Conservation (phyloP, 2,329 filamentous ascomycete species). For the Exophiala sp. region DNA sequence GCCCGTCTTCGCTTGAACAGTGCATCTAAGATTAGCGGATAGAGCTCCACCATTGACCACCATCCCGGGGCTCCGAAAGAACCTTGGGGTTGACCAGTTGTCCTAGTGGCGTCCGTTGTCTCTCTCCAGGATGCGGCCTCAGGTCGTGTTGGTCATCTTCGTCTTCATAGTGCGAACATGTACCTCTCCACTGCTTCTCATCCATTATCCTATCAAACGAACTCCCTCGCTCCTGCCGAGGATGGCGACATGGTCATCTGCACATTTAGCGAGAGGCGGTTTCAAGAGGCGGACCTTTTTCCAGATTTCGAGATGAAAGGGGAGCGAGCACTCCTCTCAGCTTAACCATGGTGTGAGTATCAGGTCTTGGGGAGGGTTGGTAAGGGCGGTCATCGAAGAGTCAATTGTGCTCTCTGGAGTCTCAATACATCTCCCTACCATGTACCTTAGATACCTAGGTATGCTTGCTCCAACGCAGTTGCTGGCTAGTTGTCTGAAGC, state of each 20-base stretch:
- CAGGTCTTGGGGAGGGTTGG: no score
- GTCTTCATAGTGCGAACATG: background rate
- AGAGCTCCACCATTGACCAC: constrained; percentile 10
- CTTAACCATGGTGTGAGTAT: no score
- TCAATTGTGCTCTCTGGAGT: no score
- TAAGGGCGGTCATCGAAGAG: no score
- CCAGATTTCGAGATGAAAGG: background rate
- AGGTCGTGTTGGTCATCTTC: background rate
- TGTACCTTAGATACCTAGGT: no score
- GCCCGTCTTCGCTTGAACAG: background rate
- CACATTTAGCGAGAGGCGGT: background rate
- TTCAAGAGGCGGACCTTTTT: background rate
- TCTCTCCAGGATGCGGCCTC: background rate
- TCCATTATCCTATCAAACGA: background rate
- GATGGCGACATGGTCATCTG: background rate
- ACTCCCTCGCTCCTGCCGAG: background rate
- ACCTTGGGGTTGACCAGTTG: background rate
- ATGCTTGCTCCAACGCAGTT: no score
- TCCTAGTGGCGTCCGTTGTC: background rate
- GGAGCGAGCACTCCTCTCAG: no score
- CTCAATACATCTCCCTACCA: no score
- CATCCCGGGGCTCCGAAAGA: background rate
- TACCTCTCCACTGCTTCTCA: background rate
- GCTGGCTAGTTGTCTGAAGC: no score
- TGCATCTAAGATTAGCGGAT: constrained; percentile 16